Evolutionary conservation across 805 yeast genomes (phyloP), one percentile per base, ranked within the genome.

Genomic region (Candida chauliodis): DNA sequence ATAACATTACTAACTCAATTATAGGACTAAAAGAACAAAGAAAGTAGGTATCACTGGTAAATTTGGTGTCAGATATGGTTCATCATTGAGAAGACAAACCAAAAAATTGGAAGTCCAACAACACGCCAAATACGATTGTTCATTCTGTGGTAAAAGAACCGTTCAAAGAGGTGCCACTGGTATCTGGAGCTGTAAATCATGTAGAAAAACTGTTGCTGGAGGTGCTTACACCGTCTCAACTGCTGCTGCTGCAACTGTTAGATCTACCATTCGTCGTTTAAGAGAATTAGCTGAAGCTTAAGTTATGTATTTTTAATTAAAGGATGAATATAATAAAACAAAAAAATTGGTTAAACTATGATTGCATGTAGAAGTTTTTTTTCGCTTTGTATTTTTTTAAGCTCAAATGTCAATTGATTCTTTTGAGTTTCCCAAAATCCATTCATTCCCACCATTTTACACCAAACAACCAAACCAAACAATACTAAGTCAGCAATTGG

Each of bases 41-140:
- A 93, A 93, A 88, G 99, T 93, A 73, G 99, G 99, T 76, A 93
- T 93, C 82, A 93, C 99, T 74, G 99, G 99, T 84, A 95, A 95
- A 81, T 93, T 88, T 84, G 99, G 99, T 88, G 97, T 93, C 79
- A 90, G 99, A 83, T 93, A 93, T 81, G 96, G 99, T 90, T 91
- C 99, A 64, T 95, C 99, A 55, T 81, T 93, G 75, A 91, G 99
- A 85, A 88, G 98, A 79, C 97, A 89, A 78, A 86, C 95, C 81
- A 90, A 90, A 84, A 93, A 93, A 81, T 79, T 93, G 75, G 99
- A 95, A 79, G 84, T 88, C 66, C 97, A 89, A 77, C 97, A 90
- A 75, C 99, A 91, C 77, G 85, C 99, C 63, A 87, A 86, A 71
- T 93, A 95, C 84, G 95, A 87, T 75, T 93, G 98, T 76, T 81